phyloP scores from a whole-genome alignment of 2,329 filamentous ascomycete genomes.

The Exophiala calicioides region DNA sequence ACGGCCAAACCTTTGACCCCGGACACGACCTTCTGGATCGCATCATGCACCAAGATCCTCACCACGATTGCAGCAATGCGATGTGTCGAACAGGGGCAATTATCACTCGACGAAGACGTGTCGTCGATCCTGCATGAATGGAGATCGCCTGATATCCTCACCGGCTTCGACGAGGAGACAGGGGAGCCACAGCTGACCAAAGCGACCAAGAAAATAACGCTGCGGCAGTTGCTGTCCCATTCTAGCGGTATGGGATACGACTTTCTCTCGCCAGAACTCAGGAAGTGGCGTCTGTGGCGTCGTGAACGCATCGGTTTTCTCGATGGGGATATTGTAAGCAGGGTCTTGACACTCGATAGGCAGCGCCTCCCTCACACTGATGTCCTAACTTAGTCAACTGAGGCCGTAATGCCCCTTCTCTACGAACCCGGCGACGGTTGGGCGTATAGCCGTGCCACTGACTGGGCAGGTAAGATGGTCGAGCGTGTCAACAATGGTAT shows the following conservation, averaged over 20 bases:
- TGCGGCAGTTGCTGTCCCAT: slow-evolving; percentile 28
- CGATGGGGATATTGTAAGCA: slow-evolving; percentile 9
- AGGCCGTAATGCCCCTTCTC: slow-evolving; percentile 13
- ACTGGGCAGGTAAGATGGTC: slow-evolving; percentile 54
- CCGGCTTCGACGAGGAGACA: slow-evolving; percentile 43
- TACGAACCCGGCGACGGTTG: slow-evolving; percentile 53
- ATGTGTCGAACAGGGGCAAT: slow-evolving; percentile 54
- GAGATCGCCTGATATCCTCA: slow-evolving; percentile 50
- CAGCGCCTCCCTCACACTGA: not conserved
- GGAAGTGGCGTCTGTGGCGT: slow-evolving; percentile 20
- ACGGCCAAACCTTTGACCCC: slow-evolving; percentile 20
- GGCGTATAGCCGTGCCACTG: slow-evolving; percentile 53
- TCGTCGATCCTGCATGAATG: slow-evolving; percentile 52
- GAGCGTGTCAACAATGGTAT: slow-evolving; percentile 49
- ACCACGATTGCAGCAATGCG: slow-evolving; percentile 57
- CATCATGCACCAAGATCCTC: slow-evolving; percentile 47
- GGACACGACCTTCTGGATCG: slow-evolving; percentile 30
- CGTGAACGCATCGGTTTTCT: not conserved
- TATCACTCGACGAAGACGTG: slow-evolving; percentile 52
- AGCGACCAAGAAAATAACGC: slow-evolving; percentile 27
- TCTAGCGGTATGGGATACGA: slow-evolving; percentile 26
- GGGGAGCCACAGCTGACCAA: slow-evolving; percentile 36
- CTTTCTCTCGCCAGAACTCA: slow-evolving; percentile 20
- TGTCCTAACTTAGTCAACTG: slow-evolving; percentile 1
- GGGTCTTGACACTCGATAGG: not conserved